Conservation (phyloP, 2,329 filamentous ascomycete species). For the Neofusicoccum kwambonambiense region DNA sequence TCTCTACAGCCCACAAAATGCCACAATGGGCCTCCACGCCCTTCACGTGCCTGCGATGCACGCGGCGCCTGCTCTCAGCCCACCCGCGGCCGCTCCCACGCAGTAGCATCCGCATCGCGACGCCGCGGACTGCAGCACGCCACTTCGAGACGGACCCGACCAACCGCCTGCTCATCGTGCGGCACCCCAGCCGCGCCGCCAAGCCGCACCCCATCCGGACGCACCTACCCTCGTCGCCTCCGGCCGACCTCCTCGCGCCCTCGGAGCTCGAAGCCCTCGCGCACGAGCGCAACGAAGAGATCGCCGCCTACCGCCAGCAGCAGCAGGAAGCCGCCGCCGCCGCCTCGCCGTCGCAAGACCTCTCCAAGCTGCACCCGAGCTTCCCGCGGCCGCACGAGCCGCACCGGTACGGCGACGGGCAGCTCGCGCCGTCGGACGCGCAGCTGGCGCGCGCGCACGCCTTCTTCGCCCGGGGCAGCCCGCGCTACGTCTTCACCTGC, state of each 20-base stretch:
- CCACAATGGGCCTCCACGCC: constrained; percentile 19
- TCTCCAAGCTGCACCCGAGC: neutral
- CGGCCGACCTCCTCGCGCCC: neutral
- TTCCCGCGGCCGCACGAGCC: constrained; percentile 12
- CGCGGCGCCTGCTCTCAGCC: neutral
- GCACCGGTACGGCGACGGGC: neutral
- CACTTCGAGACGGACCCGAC: neutral
- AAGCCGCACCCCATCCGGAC: neutral
- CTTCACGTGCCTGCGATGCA: constrained; percentile 26
- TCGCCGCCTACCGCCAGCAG: neutral
- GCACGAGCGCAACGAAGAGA: neutral
- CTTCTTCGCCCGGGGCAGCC: constrained; percentile 48
- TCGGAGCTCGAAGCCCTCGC: neutral
- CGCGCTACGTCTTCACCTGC: constrained; percentile 59
- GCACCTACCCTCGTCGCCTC: neutral
- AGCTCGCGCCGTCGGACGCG: constrained; percentile 28
- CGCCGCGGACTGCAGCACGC: neutral
- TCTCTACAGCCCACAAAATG: constrained; percentile 17
- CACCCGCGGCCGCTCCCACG: neutral
- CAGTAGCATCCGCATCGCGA: neutral
- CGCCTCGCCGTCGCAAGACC: neutral
- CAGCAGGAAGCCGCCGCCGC: neutral
- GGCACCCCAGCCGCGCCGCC: neutral
- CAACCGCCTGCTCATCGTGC: neutral
- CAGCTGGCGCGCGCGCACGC: constrained; percentile 41